phyloP scores from a whole-genome alignment of 2,329 filamentous ascomycete genomes.

The Pseudogymnoascus sp. region DNA sequence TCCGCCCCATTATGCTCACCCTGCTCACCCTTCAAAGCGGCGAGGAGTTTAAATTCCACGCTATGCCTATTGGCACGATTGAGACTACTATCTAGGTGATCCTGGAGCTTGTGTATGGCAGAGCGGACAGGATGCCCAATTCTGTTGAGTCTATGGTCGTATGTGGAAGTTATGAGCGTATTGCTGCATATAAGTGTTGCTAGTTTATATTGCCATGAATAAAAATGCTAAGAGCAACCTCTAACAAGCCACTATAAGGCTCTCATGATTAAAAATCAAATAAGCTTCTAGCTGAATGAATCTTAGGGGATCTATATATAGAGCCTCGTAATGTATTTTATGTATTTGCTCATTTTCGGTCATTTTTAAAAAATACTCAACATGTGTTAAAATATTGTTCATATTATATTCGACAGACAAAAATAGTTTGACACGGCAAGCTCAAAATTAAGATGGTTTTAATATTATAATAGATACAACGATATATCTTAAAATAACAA shows the following conservation, averaged over 20 bases:
- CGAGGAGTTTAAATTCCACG: too few species aligned
- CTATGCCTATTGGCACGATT: too few species aligned
- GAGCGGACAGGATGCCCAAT: too few species aligned
- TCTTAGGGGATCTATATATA: neutral
- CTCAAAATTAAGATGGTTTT: neutral
- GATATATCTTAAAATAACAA: neutral
- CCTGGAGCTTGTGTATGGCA: too few species aligned
- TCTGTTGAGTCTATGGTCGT: too few species aligned
- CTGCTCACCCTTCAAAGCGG: too few species aligned
- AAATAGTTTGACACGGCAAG: neutral
- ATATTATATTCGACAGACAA: neutral
- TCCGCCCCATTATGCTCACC: too few species aligned
- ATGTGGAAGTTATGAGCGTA: too few species aligned
- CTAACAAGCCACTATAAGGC: neutral
- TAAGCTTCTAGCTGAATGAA: neutral
- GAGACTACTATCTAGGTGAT: too few species aligned
- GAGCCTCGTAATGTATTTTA: neutral
- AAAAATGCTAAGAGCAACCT: too few species aligned
- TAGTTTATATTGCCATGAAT: too few species aligned
- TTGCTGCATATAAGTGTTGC: too few species aligned
- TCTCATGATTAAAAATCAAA: neutral
- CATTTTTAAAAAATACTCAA: neutral
- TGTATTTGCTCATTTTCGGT: neutral
- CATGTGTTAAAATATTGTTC: neutral
- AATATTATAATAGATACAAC: neutral